Conservation (phyloP, 805 yeast genomes). For the Saturnispora saitoi region DNA sequence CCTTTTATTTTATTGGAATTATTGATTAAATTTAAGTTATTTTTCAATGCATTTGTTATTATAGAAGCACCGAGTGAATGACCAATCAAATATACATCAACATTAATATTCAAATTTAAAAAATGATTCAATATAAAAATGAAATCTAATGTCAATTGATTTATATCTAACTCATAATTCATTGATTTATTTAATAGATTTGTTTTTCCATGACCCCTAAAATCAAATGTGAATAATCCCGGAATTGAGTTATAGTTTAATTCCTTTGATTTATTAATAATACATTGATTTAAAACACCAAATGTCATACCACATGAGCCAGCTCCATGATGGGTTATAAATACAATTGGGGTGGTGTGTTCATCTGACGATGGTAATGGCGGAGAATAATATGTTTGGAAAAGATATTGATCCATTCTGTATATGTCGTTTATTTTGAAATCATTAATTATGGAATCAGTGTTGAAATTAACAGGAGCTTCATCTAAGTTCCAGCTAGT, state of each 20-base stretch:
- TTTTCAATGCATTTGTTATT: constrained; percentile 43
- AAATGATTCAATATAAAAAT: constrained; percentile 37
- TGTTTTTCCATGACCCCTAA: constrained; percentile 77
- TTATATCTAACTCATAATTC: constrained; percentile 36
- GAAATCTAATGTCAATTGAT: constrained; percentile 52
- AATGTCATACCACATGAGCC: constrained; percentile 84
- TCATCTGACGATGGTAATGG: constrained; percentile 29
- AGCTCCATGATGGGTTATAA: constrained; percentile 88
- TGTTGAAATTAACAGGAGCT: background rate
- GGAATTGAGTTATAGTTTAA: constrained; percentile 31
- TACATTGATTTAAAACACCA: constrained; percentile 40
- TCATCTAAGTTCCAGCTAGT: constrained; percentile 1
- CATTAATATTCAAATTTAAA: constrained; percentile 13
- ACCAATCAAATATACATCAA: constrained; percentile 55
- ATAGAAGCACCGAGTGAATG: constrained; percentile 93
- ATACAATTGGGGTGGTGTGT: constrained; percentile 45
- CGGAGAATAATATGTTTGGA: constrained; percentile 50
- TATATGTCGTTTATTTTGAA: constrained; percentile 24
- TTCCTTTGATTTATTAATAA: constrained; percentile 31
- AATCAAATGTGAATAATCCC: constrained; percentile 68
- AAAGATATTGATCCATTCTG: constrained; percentile 21
- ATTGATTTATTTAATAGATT: constrained; percentile 17
- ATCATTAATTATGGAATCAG: constrained; percentile 17
- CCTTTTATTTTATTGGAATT: constrained; percentile 42
- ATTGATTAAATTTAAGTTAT: constrained; percentile 15